A percentile compares a stretch with the other conserved stretches of the same genome.
Evolutionary conservation across 108 stramenopile species (phyloP).

Genomic region (Cyclotella baltica): DNA sequence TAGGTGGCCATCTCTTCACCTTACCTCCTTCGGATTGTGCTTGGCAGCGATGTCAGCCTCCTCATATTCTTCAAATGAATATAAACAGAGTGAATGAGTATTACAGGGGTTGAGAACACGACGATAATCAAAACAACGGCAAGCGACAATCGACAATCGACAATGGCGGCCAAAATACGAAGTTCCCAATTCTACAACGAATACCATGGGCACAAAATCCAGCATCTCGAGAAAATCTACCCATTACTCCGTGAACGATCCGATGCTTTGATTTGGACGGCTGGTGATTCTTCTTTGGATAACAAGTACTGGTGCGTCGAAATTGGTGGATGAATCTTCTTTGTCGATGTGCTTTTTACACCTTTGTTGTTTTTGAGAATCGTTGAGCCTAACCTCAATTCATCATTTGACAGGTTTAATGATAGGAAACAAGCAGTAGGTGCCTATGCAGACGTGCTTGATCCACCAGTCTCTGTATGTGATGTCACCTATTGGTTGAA

Average conservation of each 20-base stretch:
- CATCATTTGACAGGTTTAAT: constrained; percentile 47
- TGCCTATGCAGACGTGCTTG: constrained; percentile 58
- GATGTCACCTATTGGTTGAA: constrained; percentile 91
- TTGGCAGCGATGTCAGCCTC: too few species aligned
- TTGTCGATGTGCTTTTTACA: neutral
- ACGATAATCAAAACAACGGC: too few species aligned
- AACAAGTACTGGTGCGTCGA: constrained; percentile 85
- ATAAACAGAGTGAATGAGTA: too few species aligned
- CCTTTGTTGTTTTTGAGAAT: too few species aligned
- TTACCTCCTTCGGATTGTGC: too few species aligned
- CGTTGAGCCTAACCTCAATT: neutral
- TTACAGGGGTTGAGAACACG: too few species aligned
- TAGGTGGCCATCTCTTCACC: too few species aligned
- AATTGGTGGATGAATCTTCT: neutral
- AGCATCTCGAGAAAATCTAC: constrained; percentile 62
- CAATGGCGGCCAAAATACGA: constrained; percentile 44
- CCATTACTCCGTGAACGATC: constrained; percentile 61
- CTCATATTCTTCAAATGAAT: too few species aligned
- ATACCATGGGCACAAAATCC: constrained; percentile 77
- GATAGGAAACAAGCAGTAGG: constrained; percentile 62
- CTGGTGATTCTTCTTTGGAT: constrained; percentile 78
- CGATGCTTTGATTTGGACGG: constrained; percentile 73
- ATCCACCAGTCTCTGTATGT: constrained; percentile 64
- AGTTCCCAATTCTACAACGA: constrained; percentile 65
- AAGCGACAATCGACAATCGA: too few species aligned